phyloP scores from a whole-genome alignment of 768 basidiomycete genomes.

The Boletellus emodensis region DNA sequence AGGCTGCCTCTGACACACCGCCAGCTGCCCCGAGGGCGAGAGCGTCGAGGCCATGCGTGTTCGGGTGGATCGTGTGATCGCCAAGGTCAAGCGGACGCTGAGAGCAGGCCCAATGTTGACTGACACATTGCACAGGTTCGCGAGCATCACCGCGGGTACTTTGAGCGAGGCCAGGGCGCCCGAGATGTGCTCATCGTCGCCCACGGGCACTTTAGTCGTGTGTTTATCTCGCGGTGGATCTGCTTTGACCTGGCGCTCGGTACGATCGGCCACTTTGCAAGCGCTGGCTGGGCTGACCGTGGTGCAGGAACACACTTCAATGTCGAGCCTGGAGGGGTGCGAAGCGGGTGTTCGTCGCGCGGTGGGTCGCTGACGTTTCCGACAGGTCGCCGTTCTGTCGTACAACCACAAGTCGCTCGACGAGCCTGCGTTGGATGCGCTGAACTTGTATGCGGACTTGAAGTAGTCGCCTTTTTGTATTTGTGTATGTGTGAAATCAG shows the following conservation, averaged over 20 bases:
- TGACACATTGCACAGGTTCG: conserved; percentile 47
- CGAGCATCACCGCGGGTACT: conserved; percentile 66
- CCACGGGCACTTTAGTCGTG: conserved; percentile 79
- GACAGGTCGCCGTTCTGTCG: conserved; percentile 69
- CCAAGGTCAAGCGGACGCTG: conserved; percentile 45
- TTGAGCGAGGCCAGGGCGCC: conserved; percentile 59
- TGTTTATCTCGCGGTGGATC: conserved; percentile 81
- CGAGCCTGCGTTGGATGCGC: conserved; percentile 72
- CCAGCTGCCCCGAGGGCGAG: conserved; percentile 86
- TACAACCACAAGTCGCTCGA: conserved; percentile 80
- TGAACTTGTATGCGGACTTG: conserved; percentile 61
- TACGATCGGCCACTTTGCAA: conserved; percentile 23
- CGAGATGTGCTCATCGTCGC: conserved; percentile 87
- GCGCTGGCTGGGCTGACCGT: conserved; percentile 7
- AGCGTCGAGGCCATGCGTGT: conserved; percentile 71
- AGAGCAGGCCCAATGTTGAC: not conserved
- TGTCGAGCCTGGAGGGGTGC: conserved; percentile 79
- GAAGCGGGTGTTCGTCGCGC: conserved; percentile 15
- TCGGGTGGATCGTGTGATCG: conserved; percentile 75
- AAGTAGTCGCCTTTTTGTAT: conserved; percentile 21
- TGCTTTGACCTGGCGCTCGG: conserved; percentile 58
- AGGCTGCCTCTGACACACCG: conserved; percentile 4
- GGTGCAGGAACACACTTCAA: conserved; percentile 68
- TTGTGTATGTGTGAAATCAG: conserved; percentile 18
- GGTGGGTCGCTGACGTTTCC: conserved; percentile 6